A percentile compares a stretch with the other conserved stretches of the same genome.
Conservation (phyloP, 1,284 basidiomycete species). For the Leccinum ponderosum region DNA sequence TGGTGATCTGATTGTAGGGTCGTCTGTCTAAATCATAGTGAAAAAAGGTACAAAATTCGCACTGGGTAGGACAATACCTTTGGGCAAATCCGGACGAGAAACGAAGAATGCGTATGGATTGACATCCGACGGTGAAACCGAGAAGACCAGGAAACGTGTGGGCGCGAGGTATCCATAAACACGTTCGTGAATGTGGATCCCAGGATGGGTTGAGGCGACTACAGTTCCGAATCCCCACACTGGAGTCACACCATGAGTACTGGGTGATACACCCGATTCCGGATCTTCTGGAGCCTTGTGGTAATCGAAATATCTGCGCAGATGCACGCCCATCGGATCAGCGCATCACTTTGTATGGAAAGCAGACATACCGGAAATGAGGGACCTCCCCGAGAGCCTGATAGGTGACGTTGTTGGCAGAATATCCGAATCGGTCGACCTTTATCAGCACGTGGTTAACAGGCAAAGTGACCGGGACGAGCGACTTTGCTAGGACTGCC, state of each 20-base stretch:
- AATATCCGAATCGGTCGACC: conserved; percentile 65
- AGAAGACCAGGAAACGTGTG: conserved; percentile 51
- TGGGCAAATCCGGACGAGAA: conserved; percentile 55
- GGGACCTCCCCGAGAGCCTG: conserved; percentile 61
- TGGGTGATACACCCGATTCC: conserved; percentile 36
- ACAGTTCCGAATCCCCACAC: conserved; percentile 69
- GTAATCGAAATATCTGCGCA: conserved; percentile 62
- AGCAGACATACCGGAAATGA: conserved; percentile 50
- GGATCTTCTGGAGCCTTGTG: conserved; percentile 44
- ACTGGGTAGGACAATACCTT: conserved; percentile 40
- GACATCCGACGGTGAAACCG: conserved; percentile 48
- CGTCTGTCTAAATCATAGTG: conserved; percentile 46
- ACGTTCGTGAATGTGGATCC: conserved; percentile 51
- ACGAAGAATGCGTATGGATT: conserved; percentile 55
- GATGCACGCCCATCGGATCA: neutral
- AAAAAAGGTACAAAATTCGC: neutral
- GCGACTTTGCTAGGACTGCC: conserved; percentile 24
- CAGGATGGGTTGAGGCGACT: conserved; percentile 45
- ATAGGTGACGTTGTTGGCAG: conserved; percentile 64
- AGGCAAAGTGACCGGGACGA: conserved; percentile 34
- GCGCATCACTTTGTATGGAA: neutral
- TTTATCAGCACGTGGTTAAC: conserved; percentile 54
- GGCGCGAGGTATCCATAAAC: conserved; percentile 67
- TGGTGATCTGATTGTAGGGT: conserved; percentile 63
- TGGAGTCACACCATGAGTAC: conserved; percentile 59